Evolutionary conservation across 2,329 filamentous ascomycete species (phyloP), one percentile per base, ranked within the genome.

Genomic region (Arthrocladium fulminans): DNA sequence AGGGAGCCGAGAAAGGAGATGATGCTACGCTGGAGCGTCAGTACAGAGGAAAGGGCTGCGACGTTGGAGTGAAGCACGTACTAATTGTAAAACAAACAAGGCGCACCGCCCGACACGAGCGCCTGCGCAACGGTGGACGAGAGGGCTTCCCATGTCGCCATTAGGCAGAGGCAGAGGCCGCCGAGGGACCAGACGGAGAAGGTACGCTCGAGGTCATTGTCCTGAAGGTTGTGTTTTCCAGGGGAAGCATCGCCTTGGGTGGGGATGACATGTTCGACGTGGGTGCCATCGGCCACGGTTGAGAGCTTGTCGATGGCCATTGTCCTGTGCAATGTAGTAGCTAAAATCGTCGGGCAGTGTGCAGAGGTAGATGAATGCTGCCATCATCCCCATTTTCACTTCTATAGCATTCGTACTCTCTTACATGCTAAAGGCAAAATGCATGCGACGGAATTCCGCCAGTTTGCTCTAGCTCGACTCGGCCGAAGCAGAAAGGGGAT

Each of bases 101-200:
- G 39, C 3, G 39, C 39, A 25, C 70, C 72, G 9, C 68, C 64
- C 3, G 66, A 70, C 0, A 70, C 67, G 1, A 72, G 72, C 3
- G 72, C 72, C 53, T 73, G 71, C 9, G 68, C 65, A 9, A 75
- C 63, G 3, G 75, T 72, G 1, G 67, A 68, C 0, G 68, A 68
- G 2, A 74, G 57, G 1, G 72, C 72, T 48, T 75, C 73, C 72
- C 72, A 75, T 8, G 73, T 74, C 30, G 67, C 72, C 71, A 74
- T 74, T 38, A 75, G 60, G 39, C 70, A 73, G 6, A 74, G 58
- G 39, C 70, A 69, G 4, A 75, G 58, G 3, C 65, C 63, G 12
- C 65, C 65, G 1, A 75, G 60, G 0, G 72, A 70, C 56, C 67
- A 68, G 1, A 74, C 54, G 0, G 69, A 70, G 54, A 72, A 71